Evolutionary conservation across 257 asterid genomes (phyloP), one percentile per base, ranked within the genome.

Genomic region (Galeopsis tetrahit): DNA sequence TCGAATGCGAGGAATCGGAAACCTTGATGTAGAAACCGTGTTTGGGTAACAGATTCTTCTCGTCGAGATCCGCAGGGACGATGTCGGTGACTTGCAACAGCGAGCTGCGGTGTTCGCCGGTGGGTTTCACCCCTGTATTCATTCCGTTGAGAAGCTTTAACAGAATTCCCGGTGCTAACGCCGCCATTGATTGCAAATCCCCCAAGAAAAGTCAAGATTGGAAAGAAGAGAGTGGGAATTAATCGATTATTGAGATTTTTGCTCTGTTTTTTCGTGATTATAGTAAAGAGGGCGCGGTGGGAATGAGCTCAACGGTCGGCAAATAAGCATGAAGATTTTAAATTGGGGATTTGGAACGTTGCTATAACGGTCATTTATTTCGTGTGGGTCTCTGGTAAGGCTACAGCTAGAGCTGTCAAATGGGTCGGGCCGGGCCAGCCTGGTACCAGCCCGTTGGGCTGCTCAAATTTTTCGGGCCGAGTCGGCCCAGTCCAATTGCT

Each of bases 41-140:
- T 39, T 89, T 90, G 0, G 97, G 97, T 62, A 90, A 71, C 3
- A 93, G 88, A 60, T 81, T 84, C 28, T 93, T 93, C 80, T 93
- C 96, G 31, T 93, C 98, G 14, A 93, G 95, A 79, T 90, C 97
- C 4, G 96, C 98, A 0, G 96, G 98, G 11, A 93, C 96, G 17
- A 90, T 93, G 74, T 89, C 97, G 8, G 95, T 93, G 8, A 93
- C 96, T 79, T 93, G 98, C 57, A 93, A 46, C 2, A 93, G 84
- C 1, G 97, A 87, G 77, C 96, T 93, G 49, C 97, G 70, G 74
- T 93, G 88, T 80, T 90, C 98, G 66, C 91, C 80, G 11, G 97
- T 89, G n/a, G 97, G 84, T 70, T 93, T 93, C 38, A 79, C 79
- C 40, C 97, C 97, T 1, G 93, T 83, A 55, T 80, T 83, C 94